These are phyloP conservation scores for Crepidotus variabilis DNA, from an alignment of 768 basidiomycete species.

Conservation along the genomic window DNA sequence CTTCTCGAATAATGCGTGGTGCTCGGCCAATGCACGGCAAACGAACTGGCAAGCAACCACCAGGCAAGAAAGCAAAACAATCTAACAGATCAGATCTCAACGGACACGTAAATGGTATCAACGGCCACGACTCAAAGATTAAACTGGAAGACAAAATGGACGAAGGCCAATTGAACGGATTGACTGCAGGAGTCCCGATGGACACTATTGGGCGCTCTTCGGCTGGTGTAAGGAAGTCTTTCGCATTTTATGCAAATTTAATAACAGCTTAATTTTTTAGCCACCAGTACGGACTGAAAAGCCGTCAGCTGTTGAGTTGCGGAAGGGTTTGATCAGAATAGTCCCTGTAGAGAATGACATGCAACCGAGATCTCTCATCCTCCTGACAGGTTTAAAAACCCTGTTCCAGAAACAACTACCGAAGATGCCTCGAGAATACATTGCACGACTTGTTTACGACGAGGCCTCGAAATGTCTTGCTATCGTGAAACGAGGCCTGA, in stretches of 20 bases:
- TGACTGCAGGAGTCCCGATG: slow-evolving; percentile 78
- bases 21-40: slow-evolving; percentile 28
- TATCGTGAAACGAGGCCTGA: slow-evolving; percentile 91
- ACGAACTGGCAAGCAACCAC: slow-evolving; percentile 51
- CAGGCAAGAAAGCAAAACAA: slow-evolving; percentile 56
- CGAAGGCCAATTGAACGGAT: slow-evolving; percentile 67
- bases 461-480: slow-evolving; percentile 89
- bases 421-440: slow-evolving; percentile 99
- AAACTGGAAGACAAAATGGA: slow-evolving; percentile 81
- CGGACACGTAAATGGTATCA: slow-evolving; percentile 39
- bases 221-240: slow-evolving; percentile 37
- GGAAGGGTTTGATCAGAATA: slow-evolving; percentile 79
- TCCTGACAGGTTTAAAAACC: slow-evolving; percentile 93
- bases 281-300: slow-evolving; percentile 65
- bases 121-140: slow-evolving; percentile 46
- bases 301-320: slow-evolving; percentile 74
- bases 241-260: slow-evolving; percentile 1
- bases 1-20: slow-evolving; percentile 34
- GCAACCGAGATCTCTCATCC: slow-evolving; percentile 70
- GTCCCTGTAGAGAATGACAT: slow-evolving; percentile 82
- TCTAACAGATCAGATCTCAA: slow-evolving; percentile 44
- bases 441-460: slow-evolving; percentile 92
- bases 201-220: slow-evolving; percentile 51
- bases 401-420: slow-evolving; percentile 97
- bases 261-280: slow-evolving; percentile 26